Conservation (phyloP, 768 basidiomycete genomes). For the Hygrophoropsis aurantiaca region DNA sequence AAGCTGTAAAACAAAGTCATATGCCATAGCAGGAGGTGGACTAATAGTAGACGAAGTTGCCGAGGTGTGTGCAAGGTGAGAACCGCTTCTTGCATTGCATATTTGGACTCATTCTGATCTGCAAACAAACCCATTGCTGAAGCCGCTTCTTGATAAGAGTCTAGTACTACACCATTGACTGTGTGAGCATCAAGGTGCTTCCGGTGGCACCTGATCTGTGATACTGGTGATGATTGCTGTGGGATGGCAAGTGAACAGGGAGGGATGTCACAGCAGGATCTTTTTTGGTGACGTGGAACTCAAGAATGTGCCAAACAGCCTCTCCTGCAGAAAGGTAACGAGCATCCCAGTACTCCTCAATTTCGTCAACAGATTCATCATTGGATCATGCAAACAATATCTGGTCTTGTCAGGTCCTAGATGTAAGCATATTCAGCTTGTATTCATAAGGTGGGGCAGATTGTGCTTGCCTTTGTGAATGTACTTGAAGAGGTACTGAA, state of each 20-base stretch:
- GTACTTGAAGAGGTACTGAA: constrained; percentile 42
- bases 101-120: constrained; percentile 22
- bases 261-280: constrained; percentile 32
- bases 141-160: constrained; percentile 24
- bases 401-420: constrained; percentile 15
- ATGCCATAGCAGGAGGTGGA: constrained; percentile 28
- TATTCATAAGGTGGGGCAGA: too few species aligned
- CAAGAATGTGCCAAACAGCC: constrained; percentile 36
- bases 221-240: constrained; percentile 23
- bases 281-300: constrained; percentile 33
- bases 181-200: constrained; percentile 17
- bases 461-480: constrained; percentile 41
- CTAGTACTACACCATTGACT: constrained; percentile 11
- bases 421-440: too few species aligned
- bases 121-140: constrained; percentile 20
- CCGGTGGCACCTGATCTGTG: neutral
- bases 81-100: constrained; percentile 37
- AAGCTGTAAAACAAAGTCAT: constrained; percentile 10
- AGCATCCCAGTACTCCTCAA: constrained; percentile 34
- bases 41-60: constrained; percentile 39
- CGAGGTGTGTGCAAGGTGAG: constrained; percentile 27
- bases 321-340: constrained; percentile 35
- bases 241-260: constrained; percentile 30
- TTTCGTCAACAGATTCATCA: constrained; percentile 25
- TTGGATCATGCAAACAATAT: constrained; percentile 2